These are phyloP conservation scores for Moesziomyces sp. DNA, from an alignment of 1,284 basidiomycete genomes.

Conservation along the genomic window DNA sequence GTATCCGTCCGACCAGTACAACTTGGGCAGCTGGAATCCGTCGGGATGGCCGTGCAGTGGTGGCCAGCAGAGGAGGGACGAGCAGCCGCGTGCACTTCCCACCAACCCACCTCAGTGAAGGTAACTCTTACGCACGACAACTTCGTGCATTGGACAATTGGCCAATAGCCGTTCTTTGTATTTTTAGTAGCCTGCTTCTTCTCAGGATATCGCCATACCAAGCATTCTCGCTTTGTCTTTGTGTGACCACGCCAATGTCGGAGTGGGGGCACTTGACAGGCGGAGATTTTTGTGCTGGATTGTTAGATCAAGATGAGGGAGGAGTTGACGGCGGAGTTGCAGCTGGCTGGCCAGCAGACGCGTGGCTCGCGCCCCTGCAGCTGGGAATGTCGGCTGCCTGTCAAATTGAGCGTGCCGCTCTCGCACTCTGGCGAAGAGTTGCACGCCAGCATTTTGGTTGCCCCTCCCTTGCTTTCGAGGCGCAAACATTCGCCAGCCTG, in stretches of 20 bases:
- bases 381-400: not conserved
- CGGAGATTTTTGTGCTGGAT: no score
- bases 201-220: no score
- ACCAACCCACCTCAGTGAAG: conserved; percentile 5
- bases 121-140: not conserved
- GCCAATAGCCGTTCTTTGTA: not conserved
- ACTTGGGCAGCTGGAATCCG: conserved; percentile 21
- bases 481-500: no score
- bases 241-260: no score
- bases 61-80: conserved; percentile 12
- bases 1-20: conserved; percentile 46
- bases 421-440: no score
- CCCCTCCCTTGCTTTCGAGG: no score
- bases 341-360: not conserved
- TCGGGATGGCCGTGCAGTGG: conserved; percentile 50
- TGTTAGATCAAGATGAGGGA: no score
- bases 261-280: no score
- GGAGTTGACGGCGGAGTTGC: no score
- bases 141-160: not conserved
- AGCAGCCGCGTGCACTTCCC: conserved; percentile 3
- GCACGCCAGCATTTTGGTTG: no score
- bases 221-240: no score
- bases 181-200: not conserved
- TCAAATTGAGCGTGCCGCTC: not conserved
- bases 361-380: not conserved